phyloP scores from a whole-genome alignment of 2,329 filamentous ascomycete genomes.

The Stachybotrys chartarum region DNA sequence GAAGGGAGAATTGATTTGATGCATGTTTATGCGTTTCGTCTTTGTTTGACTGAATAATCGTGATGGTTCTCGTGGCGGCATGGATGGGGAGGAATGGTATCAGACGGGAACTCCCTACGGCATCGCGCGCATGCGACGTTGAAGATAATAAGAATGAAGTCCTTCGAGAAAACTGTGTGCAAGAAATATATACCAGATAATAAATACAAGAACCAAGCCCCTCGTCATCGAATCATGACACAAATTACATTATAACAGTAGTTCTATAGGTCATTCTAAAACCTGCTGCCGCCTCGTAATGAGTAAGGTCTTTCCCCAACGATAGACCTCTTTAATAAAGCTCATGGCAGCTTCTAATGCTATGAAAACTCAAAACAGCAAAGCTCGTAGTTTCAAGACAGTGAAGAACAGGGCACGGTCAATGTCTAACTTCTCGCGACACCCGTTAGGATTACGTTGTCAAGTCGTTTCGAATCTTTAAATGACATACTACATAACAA shows the following conservation, averaged over 20 bases:
- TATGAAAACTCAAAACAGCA: no score
- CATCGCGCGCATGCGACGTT: no score
- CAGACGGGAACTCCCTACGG: no score
- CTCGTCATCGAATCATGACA: neutral
- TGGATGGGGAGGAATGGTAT: no score
- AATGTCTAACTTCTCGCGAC: no score
- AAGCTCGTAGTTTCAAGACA: no score
- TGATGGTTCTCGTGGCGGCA: neutral
- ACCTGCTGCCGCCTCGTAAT: neutral
- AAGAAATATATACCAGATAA: neutral
- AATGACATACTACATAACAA: constrained; percentile 30
- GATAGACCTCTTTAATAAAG: no score
- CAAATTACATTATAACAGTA: neutral
- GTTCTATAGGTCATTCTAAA: neutral
- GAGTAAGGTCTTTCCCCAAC: no score
- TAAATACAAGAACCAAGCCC: neutral
- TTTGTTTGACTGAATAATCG: neutral
- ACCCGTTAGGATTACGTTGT: no score
- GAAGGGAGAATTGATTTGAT: constrained; percentile 34
- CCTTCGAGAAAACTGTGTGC: neutral
- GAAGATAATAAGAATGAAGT: no score
- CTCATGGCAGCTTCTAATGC: no score
- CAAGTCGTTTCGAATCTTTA: constrained; percentile 13
- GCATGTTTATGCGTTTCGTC: constrained; percentile 24
- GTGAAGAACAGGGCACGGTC: no score